phyloP scores from a whole-genome alignment of 106 monocot species.

The Acorus calamus region DNA sequence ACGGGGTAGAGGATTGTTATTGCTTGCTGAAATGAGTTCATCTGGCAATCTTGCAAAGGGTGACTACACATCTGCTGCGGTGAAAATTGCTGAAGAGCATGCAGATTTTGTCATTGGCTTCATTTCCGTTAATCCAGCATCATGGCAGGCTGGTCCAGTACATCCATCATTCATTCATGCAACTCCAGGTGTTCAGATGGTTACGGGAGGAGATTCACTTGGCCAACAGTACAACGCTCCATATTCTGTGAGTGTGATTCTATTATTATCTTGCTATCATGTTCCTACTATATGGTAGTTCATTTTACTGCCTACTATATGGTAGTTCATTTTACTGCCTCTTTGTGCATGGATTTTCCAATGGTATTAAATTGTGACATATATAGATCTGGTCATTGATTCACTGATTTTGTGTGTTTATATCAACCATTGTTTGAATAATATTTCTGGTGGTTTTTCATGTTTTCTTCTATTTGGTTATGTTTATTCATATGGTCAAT shows the following conservation, averaged over 20 bases:
- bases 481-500: too few relatives aligned
- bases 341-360: too few relatives aligned
- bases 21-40: constrained; percentile 99
- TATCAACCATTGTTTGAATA: too few relatives aligned
- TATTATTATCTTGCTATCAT: not conserved
- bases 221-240: constrained; percentile 99
- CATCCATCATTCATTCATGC: constrained; percentile 83
- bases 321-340: not conserved
- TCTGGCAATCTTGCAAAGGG: constrained; percentile 84
- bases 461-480: not conserved
- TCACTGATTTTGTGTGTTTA: too few relatives aligned
- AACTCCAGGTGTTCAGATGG: constrained; percentile 96
- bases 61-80: constrained; percentile 91
- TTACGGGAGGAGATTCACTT: constrained; percentile 79
- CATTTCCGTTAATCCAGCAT: constrained; percentile 94
- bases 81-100: constrained; percentile 91
- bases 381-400: too few relatives aligned
- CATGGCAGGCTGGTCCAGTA: constrained; percentile 54
- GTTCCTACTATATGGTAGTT: not conserved
- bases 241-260: constrained; percentile 59
- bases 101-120: constrained; percentile 98
- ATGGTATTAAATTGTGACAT: too few relatives aligned
- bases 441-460: not conserved
- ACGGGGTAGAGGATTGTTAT: constrained; percentile 58
- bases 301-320: not conserved